Base-by-base conservation (phyloP, 1,139 yeast species). In the Yamadazyma epiphylla region DNA sequence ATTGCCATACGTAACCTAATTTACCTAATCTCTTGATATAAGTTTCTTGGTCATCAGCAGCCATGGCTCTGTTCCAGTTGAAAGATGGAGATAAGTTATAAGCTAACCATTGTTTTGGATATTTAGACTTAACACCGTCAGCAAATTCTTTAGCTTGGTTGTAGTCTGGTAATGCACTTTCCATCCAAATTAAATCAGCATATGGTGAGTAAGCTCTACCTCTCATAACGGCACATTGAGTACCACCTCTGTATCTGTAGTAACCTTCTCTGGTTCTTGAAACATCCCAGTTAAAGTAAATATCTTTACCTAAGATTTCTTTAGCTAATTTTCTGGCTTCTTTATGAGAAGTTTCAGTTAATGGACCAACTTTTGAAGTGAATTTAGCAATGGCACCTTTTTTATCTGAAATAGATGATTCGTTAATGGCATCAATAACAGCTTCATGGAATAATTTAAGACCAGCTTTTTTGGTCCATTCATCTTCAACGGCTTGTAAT, bases 131-230 rank as follows among this genome's bases (percentile, higher is more conserved):
- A 49, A 88, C 94, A 53, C 96, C 96, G 25, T 79, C 84, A 36
- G 96, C 94, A 53, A 89, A 91, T 64, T 88, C 96, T 64, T 82
- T 77, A 45, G 97, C 97, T 70, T 91, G 97, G 39, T 70, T 74
- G 65, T 74, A 89, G 61, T 88, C 96, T 49, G 98, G 97, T 47
- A 86, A 77, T 61, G 94, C 91, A 41, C 95, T 84, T 71, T 91
- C 97, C 97, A 91, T 89, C 98, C 98, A 91, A 50, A 89, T 82
- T 70, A 91, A 74, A 64, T 91, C 98, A 35, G 94, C 88, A 62
- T 82, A 89, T 44, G 96, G 96, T 37, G 96, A 89, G 58, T 74
- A 91, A 25, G 96, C 95, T 56, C 95, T 80, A 45, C 95, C 97
- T 63, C 98, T 82, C 83, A 87, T 89, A 38, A 89, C 85, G 33